Base-by-base conservation (phyloP, 148 eudicot species). In the Amaranthus hypochondriacus region DNA sequence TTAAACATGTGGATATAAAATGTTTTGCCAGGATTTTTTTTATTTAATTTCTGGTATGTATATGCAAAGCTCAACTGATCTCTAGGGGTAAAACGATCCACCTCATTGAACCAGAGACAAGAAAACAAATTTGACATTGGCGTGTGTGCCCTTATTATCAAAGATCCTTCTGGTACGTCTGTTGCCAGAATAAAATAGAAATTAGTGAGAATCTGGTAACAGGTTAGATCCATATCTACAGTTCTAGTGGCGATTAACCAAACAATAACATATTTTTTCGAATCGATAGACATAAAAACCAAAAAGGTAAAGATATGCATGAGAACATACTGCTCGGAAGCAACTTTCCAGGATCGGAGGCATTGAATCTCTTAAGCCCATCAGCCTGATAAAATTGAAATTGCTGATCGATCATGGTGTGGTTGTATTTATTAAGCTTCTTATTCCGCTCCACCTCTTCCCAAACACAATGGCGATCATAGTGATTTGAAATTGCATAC, bases 151-250 rank as follows among this genome's bases (percentile, higher is more conserved):
- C 99, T 86, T 66, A 95, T 88, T 80, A 95, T 95, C 68, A 95
- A 80, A 77, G 96, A 90, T 47, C 99, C 99, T 89, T 95, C 99
- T 66, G 99, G 99, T 81, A 95, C 99, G 92, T 95, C 99, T 95
- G 89, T 77, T 71, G 79, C 71, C 55, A 47, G 61, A 71, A 74
- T 44, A 3, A 60, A 67, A 62, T 59, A 42, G 53, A n/a, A 62
- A 51, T 71, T 60, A 81, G 58, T 7, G 47, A 52, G 9, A 66
- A 15, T 55, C 4, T 56, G 74, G 59, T 49, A 1, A 14, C 11
- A 46, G 55, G 48, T 9, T 68, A 48, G 12, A 66, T 39, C 28
- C 11, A 10, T 42, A 56, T 15, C 46, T 54, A 7, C 69, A 71
- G 75, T 8, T 69, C 15, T 51, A 8, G 61, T 28, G 39, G 39